Conservation (phyloP, 345 rosid species). For the sweet orange (Citrus sinensis) region DNA sequence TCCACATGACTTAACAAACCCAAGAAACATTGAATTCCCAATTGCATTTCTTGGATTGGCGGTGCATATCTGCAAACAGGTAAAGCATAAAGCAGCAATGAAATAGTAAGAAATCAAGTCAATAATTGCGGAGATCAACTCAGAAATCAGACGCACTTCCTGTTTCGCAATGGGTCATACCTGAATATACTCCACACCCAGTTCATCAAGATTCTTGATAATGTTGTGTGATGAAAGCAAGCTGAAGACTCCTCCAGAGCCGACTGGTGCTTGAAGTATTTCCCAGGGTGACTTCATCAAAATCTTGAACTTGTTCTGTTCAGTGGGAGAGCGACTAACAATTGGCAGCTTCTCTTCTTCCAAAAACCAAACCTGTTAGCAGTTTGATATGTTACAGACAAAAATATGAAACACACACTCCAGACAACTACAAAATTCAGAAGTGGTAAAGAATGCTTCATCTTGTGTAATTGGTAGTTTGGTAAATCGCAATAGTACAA, state of each 20-base stretch:
- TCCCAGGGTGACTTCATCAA: slow-evolving; percentile 97
- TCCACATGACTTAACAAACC: slow-evolving; percentile 35
- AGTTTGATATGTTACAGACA: slow-evolving; percentile 1
- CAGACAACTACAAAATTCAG: background rate
- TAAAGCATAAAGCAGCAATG: background rate
- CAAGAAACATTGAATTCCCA: slow-evolving; percentile 46
- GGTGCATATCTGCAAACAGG: slow-evolving; percentile 49
- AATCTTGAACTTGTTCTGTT: slow-evolving; percentile 54
- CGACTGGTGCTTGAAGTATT: slow-evolving; percentile 73
- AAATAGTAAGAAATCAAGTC: background rate
- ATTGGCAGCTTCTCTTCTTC: slow-evolving; percentile 80
- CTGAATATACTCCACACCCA: slow-evolving; percentile 67
- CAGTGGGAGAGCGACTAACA: slow-evolving; percentile 46
- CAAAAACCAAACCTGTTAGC: slow-evolving; percentile 66
- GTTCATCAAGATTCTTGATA: slow-evolving; percentile 44
- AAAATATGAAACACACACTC: background rate
- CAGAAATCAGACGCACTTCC: background rate
- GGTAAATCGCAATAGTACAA: background rate
- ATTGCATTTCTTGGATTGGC: background rate
- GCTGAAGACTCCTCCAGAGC: slow-evolving; percentile 70
- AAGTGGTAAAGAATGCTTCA: background rate
- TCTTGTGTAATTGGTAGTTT: background rate
- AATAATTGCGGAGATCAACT: background rate
- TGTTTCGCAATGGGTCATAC: slow-evolving; percentile 24
- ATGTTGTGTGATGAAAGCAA: slow-evolving; percentile 53